Percentiles rank a stretch among this genome's conserved stretches.
phyloP scores from a whole-genome alignment of 257 asterid genomes.

The Nicotiana tabacum region DNA sequence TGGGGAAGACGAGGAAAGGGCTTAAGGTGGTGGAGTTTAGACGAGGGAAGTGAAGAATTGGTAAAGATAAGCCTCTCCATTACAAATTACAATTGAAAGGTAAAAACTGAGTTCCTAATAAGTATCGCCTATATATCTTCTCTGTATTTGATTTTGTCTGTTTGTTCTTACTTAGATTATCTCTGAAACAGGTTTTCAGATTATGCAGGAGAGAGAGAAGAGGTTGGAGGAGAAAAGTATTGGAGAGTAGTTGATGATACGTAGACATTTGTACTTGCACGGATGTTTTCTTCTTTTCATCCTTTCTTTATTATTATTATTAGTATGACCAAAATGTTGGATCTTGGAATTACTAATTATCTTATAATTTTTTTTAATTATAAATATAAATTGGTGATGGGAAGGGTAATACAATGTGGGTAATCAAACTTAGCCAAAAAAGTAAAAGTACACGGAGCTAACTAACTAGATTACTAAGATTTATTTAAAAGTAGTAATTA shows the following conservation, averaged over 20 bases:
- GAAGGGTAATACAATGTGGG: no score
- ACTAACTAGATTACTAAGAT: no score
- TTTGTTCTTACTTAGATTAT: background rate
- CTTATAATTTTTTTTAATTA: no score
- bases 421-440: no score
- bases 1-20: conserved; percentile 40
- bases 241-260: background rate
- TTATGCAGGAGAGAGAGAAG: background rate
- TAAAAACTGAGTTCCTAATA: background rate
- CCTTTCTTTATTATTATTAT: background rate
- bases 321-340: no score
- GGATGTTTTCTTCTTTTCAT: background rate
- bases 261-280: background rate
- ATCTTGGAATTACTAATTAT: no score
- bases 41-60: conserved; percentile 44
- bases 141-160: background rate
- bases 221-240: background rate
- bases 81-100: background rate
- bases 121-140: background rate
- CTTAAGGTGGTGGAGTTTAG: conserved; percentile 29
- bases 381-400: no score
- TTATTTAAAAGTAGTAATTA: no score
- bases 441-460: no score
- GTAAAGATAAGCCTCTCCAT: conserved; percentile 74
- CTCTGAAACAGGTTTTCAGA: background rate